Base-by-base conservation (phyloP, 73 alveolate species). In the Paramecium tetraurelia region DNA sequence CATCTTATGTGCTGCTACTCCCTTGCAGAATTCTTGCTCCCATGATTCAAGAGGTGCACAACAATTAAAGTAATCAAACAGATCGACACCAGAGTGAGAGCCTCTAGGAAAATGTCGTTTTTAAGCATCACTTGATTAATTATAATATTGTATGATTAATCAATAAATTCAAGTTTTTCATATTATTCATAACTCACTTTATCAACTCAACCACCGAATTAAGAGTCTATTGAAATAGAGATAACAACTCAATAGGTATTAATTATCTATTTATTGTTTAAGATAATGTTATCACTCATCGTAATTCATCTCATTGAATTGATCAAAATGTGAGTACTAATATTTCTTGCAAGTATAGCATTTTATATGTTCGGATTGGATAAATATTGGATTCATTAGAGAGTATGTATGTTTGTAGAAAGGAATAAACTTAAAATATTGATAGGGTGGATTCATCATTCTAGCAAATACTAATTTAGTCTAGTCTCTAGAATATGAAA, bases 351-450 rank as follows among this genome's bases (percentile, higher is more conserved):
- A 1, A 27, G 31, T 27, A 27, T 27, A 27, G 2, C 31, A 1
- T 27, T 0, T 27, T 36, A 98, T 99, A 21, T 96, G 96, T 89
- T 93, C 96, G 43, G 94, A 97, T 90, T 98, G 99, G 99, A 96
- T 92, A 85, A 93, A 98, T 93, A 94, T 98, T 98, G 99, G 99
- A 97, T 98, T 31, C 98, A 98, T 92, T 99, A 98, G 92, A 99
- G 99, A 8, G 96, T 97, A 93, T 96, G 98, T 5, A 96, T 92
- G 48, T 97, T 94, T 89, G 75, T 96, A 89, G 99, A 97, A 92
- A 93, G 99, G 69, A 92, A 95, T 83, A 92, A 96, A 14, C 92
- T 86, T 48, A 94, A 92, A 87, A 72, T 43, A n/a, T 92, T 86
- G 59, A 86, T 40, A 99, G 36, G 7, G 6, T 97, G 11, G 95